Evolutionary conservation across 768 basidiomycete species (phyloP).

Genomic region (Cyclocybe cylindracea): DNA sequence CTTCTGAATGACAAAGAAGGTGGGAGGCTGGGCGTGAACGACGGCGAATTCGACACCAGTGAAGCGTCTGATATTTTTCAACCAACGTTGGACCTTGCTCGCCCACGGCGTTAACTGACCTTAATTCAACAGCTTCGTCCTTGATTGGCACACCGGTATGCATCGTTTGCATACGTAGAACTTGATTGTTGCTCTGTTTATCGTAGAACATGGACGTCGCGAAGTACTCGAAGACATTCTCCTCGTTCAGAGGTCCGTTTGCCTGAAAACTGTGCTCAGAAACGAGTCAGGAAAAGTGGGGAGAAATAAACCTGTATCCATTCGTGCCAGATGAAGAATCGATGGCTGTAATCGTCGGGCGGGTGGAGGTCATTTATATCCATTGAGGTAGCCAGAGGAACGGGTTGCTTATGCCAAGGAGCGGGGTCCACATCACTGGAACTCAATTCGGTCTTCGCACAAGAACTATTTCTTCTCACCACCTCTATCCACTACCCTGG

Average conservation of each 20-base stretch:
- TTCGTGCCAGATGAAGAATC: constrained; percentile 90
- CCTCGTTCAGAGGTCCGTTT: constrained; percentile 71
- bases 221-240: constrained; percentile 91
- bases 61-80: constrained; percentile 61
- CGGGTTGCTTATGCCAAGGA: constrained; percentile 13
- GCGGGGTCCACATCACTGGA: constrained; percentile 19
- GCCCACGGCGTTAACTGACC: constrained; percentile 44
- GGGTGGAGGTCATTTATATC: constrained; percentile 71
- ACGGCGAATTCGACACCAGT: constrained; percentile 87
- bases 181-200: constrained; percentile 91
- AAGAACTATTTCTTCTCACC: constrained; percentile 30
- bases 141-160: constrained; percentile 75
- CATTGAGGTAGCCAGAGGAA: constrained; percentile 32
- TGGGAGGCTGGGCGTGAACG: constrained; percentile 77
- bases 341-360: constrained; percentile 76
- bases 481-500: constrained; percentile 31
- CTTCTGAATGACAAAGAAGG: constrained; percentile 89
- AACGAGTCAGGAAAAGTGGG: too few relatives aligned
- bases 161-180: constrained; percentile 91
- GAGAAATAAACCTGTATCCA: constrained; percentile 66
- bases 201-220: constrained; percentile 91
- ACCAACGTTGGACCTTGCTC: constrained; percentile 3
- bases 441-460: constrained; percentile 26
- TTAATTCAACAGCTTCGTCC: constrained; percentile 87
- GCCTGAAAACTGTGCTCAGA: constrained; percentile 41